phyloP scores from a whole-genome alignment of 768 basidiomycete genomes.

The Macrolepiota albuminosa region DNA sequence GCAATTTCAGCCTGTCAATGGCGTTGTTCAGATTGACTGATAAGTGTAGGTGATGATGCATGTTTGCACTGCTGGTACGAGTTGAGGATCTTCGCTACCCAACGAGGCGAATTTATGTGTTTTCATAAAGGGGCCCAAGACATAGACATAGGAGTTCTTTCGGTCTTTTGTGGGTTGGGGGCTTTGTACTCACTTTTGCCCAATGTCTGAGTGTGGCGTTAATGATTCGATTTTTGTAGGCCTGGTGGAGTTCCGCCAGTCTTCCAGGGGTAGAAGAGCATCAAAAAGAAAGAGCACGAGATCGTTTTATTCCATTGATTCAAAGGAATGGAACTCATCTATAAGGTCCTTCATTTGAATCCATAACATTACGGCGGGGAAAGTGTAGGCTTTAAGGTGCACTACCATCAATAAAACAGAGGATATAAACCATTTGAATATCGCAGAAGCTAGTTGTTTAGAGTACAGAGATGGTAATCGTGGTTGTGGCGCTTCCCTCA shows the following conservation, averaged over 20 bases:
- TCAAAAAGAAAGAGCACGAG: too few relatives aligned
- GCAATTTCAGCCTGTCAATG: too few relatives aligned
- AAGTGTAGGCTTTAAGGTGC: not conserved
- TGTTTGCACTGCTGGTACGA: not conserved
- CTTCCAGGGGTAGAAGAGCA: too few relatives aligned
- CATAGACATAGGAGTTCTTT: not conserved
- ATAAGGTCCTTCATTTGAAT: not conserved
- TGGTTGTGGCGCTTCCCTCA: too few relatives aligned
- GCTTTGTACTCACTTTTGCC: too few relatives aligned
- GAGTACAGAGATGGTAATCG: too few relatives aligned
- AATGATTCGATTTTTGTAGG: too few relatives aligned
- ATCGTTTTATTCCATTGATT: not conserved
- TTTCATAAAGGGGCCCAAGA: not conserved
- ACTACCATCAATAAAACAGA: not conserved
- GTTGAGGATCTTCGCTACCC: not conserved
- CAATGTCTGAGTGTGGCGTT: too few relatives aligned
- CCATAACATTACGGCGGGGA: not conserved
- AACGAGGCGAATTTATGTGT: too few relatives aligned
- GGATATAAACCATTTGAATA: not conserved
- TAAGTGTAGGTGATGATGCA: not conserved
- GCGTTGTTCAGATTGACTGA: too few relatives aligned
- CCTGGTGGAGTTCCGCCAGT: too few relatives aligned
- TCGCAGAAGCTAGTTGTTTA: too few relatives aligned
- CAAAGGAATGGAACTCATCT: not conserved
- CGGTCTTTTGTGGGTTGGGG: constrained; percentile 1